Percentiles rank a stretch among this genome's conserved stretches.
Conservation (phyloP, 148 eudicot genomes). For the Nepenthes mirabilis region DNA sequence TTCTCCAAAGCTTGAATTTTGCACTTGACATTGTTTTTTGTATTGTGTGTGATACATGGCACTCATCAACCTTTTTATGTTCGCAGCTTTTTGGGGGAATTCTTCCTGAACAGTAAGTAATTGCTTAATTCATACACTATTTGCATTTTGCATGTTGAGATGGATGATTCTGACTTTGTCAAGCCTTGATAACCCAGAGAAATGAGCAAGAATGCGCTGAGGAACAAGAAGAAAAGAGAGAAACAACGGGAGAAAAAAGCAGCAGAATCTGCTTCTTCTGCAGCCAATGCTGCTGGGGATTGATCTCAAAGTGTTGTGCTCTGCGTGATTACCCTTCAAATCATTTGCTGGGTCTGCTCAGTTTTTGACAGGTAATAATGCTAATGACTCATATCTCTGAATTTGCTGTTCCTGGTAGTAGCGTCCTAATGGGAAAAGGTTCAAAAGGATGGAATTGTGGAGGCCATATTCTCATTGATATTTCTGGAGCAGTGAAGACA, state of each 20-base stretch:
- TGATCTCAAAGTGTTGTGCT: not conserved
- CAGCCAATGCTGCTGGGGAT: not conserved
- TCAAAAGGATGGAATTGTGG: too few species aligned
- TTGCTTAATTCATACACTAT: not conserved
- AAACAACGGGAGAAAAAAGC: slow-evolving; percentile 91
- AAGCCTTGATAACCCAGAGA: slow-evolving; percentile 30
- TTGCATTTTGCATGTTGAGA: not conserved
- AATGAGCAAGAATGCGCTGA: slow-evolving; percentile 82
- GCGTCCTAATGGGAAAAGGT: too few species aligned
- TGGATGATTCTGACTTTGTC: not conserved
- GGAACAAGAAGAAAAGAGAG: slow-evolving; percentile 86
- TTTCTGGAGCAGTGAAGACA: too few species aligned
- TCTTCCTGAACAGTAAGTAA: slow-evolving; percentile 37
- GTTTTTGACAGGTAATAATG: too few species aligned
- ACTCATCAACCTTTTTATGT: not conserved
- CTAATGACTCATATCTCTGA: too few species aligned
- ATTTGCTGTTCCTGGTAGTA: too few species aligned
- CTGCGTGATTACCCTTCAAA: too few species aligned
- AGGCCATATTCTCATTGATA: too few species aligned
- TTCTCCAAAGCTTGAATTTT: not conserved
- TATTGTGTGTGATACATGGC: too few species aligned
- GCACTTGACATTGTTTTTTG: slow-evolving; percentile 4
- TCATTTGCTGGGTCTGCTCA: too few species aligned
- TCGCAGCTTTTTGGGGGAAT: slow-evolving; percentile 71
- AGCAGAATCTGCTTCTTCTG: slow-evolving; percentile 41